Percentiles rank a stretch among this genome's conserved stretches.
These are phyloP conservation scores for Choiromyces venosus DNA, from an alignment of 495 filamentous ascomycete species.

Conservation along the genomic window DNA sequence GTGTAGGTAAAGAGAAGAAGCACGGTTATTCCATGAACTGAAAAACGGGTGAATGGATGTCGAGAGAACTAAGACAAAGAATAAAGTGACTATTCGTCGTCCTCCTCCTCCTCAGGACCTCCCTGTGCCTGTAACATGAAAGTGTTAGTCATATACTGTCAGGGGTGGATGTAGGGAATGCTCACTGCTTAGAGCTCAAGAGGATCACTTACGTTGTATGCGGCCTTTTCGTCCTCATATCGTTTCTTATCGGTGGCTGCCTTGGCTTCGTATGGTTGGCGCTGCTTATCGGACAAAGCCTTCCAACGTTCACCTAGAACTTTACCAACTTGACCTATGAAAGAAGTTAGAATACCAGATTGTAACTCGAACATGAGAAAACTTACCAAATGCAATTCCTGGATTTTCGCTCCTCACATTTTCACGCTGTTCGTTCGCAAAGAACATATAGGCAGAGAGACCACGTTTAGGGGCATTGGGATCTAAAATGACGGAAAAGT, in stretches of 20 bases:
- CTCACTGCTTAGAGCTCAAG: conserved; percentile 9
- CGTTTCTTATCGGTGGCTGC: conserved; percentile 95
- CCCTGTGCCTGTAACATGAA: conserved; percentile 42
- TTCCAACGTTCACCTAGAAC: conserved; percentile 97
- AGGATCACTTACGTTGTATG: conserved; percentile 66
- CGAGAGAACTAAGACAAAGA: conserved; percentile 34
- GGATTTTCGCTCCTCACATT: conserved; percentile 98
- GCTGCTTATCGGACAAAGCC: conserved; percentile 81
- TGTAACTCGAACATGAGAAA: neutral
- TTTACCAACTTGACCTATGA: conserved; percentile 88
- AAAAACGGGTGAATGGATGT: conserved; percentile 30
- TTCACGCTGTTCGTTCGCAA: conserved; percentile 97
- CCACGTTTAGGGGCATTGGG: conserved; percentile 98
- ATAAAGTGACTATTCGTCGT: conserved; percentile 48
- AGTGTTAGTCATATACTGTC: conserved; percentile 24
- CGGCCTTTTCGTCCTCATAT: conserved; percentile 94
- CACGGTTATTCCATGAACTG: conserved; percentile 16
- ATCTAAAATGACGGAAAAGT: conserved; percentile 51
- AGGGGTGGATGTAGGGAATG: neutral
- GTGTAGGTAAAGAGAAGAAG: conserved; percentile 15
- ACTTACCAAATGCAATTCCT: conserved; percentile 88
- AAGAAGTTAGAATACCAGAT: neutral
- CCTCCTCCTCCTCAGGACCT: conserved; percentile 54
- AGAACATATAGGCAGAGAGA: conserved; percentile 99
- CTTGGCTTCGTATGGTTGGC: conserved; percentile 90